Base-by-base conservation (phyloP, 106 monocot species). In the Vanilla planifolia region DNA sequence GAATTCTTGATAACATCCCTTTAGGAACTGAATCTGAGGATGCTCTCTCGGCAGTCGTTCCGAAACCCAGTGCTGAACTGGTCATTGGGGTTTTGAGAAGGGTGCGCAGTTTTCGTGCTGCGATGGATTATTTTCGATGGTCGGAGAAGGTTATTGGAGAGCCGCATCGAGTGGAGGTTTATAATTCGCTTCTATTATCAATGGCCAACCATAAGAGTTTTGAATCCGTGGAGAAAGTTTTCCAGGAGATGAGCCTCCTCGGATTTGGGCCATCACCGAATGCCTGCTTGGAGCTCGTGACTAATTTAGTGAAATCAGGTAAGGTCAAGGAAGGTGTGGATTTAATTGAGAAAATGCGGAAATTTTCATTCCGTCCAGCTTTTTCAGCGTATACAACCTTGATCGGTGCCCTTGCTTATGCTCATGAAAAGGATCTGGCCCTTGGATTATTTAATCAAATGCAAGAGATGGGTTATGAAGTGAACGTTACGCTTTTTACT, bases 401-500 rank as follows among this genome's bases (percentile, higher is more conserved):
- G 69, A 92, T 98, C 29, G 85, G 82, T 46, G 81, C 98, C 6
- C 79, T 98, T 44, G 86, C 98, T 17, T 84, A 98, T 30, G 71
- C 79, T 1, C 71, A 55, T 24, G 76, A 88, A 59, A 69, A 88
- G 3, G 98, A 92, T 65, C 44, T 77, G 28, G 87, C 91, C 0
- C 77, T 98, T n/a, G 52, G 67, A 20, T 65, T 98, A 73, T 92
- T 98, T 37, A 71, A 82, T 30, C 88, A 98, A 60, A 98, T 98
- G 98, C 92, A 92, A 55, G 92, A 92, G 59, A 35, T 92, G n/a
- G 98, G 98, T 33, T 92, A 98, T 55, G 88, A 88, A 69, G 79
- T 98, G 7, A 92, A 73, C 46, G 77, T 88, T 30, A 87, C 75
- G 0, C 62, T 98, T 58, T 98, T 98, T 52, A 98, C 98, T 8